Percentiles rank a stretch among this genome's conserved stretches.
Conservation (phyloP, 2,329 filamentous ascomycete species). For the Curvularia eragrostidis region DNA sequence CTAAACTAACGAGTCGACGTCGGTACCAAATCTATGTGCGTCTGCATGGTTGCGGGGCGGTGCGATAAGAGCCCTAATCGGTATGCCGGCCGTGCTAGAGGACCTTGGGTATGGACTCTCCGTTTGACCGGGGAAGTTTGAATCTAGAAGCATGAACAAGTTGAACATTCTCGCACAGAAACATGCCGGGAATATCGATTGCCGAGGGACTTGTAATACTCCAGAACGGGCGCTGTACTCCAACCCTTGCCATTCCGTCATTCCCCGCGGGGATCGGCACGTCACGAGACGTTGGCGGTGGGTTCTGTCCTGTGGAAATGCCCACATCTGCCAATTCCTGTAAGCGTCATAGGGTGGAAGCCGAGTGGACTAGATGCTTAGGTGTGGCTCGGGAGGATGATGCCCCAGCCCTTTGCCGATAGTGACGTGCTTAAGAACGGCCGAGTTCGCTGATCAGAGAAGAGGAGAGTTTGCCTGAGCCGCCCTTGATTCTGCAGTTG, state of each 20-base stretch:
- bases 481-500: not conserved
- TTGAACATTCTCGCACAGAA: too few species aligned
- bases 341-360: slow-evolving; percentile 1
- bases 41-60: too few species aligned
- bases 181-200: too few species aligned
- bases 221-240: too few species aligned
- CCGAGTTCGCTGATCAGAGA: not conserved
- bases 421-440: slow-evolving; percentile 10
- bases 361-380: not conserved
- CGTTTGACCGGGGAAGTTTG: too few species aligned
- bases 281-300: not conserved
- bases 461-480: not conserved
- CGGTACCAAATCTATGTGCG: too few species aligned
- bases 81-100: too few species aligned
- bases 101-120: too few species aligned
- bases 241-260: not conserved
- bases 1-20: too few species aligned
- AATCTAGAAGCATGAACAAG: too few species aligned
- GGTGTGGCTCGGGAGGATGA: slow-evolving; percentile 12
- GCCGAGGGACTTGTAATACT: too few species aligned
- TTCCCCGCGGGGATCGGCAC: not conserved
- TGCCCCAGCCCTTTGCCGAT: slow-evolving; percentile 9
- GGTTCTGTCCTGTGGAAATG: not conserved
- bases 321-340: not conserved
- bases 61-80: too few species aligned